Conservation (phyloP, 2,329 filamentous ascomycete species). For the Coniochaeta pulveracea region DNA sequence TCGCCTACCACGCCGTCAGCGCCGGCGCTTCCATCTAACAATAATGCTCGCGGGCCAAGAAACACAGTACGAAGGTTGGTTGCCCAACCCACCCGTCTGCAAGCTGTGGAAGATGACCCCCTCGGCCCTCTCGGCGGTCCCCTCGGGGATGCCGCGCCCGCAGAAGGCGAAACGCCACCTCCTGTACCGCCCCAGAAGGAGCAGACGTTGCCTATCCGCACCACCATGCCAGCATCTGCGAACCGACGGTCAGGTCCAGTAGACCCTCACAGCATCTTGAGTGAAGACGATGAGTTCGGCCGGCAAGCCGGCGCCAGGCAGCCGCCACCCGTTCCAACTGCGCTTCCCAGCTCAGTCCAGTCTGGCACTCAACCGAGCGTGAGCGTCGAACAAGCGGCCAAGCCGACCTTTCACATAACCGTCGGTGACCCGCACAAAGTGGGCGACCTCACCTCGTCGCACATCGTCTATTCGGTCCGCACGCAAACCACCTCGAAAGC, state of each 20-base stretch:
- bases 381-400: conserved; percentile 84
- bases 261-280: conserved; percentile 56
- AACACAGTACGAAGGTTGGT: conserved; percentile 47
- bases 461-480: conserved; percentile 93
- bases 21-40: too few relatives aligned
- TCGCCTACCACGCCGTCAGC: too few relatives aligned
- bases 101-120: conserved; percentile 65
- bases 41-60: background rate
- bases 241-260: conserved; percentile 27
- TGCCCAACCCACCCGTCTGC: conserved; percentile 65
- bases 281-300: conserved; percentile 53
- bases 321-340: conserved; percentile 53
- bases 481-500: conserved; percentile 96
- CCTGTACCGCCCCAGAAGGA: conserved; percentile 60
- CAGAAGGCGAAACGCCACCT: conserved; percentile 42
- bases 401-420: conserved; percentile 79
- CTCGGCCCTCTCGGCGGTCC: conserved; percentile 64
- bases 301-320: conserved; percentile 42
- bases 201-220: conserved; percentile 38
- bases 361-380: conserved; percentile 62
- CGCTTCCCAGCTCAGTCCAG: conserved; percentile 38
- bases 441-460: conserved; percentile 88
- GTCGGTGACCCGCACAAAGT: conserved; percentile 98
- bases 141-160: conserved; percentile 28
- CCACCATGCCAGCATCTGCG: conserved; percentile 35